phyloP scores from a whole-genome alignment of 208 protist species.

The Jaenimonas drosophilae region DNA sequence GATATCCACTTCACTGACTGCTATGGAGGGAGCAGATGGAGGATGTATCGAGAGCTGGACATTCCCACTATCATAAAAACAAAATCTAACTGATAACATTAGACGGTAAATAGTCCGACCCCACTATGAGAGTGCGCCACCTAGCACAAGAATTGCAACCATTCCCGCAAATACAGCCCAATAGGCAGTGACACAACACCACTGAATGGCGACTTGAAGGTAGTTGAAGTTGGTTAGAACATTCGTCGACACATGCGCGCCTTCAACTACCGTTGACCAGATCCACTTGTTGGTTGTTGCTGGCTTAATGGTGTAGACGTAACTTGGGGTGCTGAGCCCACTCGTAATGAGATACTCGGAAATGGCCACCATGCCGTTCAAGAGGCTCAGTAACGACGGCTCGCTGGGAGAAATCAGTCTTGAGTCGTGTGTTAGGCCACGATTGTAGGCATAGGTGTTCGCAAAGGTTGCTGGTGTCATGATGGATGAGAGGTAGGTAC shows the following conservation, averaged over 20 bases:
- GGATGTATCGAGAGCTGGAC: not conserved
- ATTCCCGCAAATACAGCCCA: not conserved
- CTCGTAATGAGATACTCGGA: not conserved
- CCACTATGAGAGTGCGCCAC: not conserved
- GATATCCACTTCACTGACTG: not conserved
- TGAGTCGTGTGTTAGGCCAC: not conserved
- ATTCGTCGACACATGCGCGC: not conserved
- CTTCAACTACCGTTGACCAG: not conserved
- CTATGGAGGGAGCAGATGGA: not conserved
- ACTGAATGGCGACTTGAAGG: not conserved
- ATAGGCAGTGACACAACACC: not conserved
- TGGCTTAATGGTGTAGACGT: not conserved
- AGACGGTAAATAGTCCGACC: not conserved
- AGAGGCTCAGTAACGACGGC: not conserved
- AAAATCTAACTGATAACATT: not conserved
- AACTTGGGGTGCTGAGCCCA: not conserved
- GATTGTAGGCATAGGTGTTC: constrained; percentile 1
- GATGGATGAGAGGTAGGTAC: not conserved
- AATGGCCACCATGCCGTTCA: not conserved
- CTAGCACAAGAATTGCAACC: not conserved
- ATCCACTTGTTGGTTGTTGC: not conserved
- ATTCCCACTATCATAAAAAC: not conserved
- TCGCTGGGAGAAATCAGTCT: not conserved
- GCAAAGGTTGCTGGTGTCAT: not conserved
- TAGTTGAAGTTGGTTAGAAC: not conserved